Evolutionary conservation across 1,284 basidiomycete species (phyloP), one percentile per base, ranked within the genome.

Genomic region (Trichosporon faecale): DNA sequence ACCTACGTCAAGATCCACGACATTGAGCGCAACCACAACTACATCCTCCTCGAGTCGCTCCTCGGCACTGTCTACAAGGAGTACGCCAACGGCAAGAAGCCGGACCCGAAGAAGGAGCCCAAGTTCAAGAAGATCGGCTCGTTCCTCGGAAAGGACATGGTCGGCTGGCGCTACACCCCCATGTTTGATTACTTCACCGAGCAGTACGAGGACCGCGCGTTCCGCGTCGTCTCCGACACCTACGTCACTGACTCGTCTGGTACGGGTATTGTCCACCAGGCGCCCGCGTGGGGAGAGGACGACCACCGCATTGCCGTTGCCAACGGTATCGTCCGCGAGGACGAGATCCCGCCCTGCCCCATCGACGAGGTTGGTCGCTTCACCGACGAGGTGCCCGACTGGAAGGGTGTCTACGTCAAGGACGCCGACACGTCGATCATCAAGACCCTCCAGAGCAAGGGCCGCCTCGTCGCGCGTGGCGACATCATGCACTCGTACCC

Each of bases 241-340:
- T 99, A 99, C 80, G 96, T 99, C 66, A 98, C 94, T 1, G 92
- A 91, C 75, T 88, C 90, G 14, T 93, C 95, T 69, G 96, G 97
- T 84, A 99, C 97, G 46, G 96, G 96, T 82, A 96, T 99, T 78
- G 97, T 99, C 65, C 97, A 99, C 83, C 97, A 99, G 85, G 95
- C 97, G 1, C 97, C 97, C 1, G 95, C 93, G 0, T 99, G 98
- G 79, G 97, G 97, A 87, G 97, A 98, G 79, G 97, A 99, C 78
- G 97, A 99, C 88, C 93, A 98, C 84, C 92, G 96, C 71, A 89
- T 99, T 76, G 90, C 92, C 33, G 88, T 98, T 72, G 90, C 89
- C 2, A 88, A 97, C 79, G 92, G 91, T 29, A 88, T 98, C 71
- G 85, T 98, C 37, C 86, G 86, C 31, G 86, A 89, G 0, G 95